Evolutionary conservation across 805 yeast species (phyloP).

Genomic region (Cyberlindnera maclurae): DNA sequence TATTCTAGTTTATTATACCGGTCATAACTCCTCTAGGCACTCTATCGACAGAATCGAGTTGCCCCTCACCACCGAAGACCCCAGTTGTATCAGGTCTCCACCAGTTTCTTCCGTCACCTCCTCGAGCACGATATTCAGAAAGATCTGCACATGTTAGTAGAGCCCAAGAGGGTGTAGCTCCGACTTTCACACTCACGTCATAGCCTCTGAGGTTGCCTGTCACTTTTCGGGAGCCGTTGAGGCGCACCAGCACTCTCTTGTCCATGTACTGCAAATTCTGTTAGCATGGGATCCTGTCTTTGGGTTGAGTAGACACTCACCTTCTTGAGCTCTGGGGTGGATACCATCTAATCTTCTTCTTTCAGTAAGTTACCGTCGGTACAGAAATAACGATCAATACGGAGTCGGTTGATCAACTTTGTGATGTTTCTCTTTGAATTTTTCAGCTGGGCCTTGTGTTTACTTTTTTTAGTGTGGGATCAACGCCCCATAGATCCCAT

Average conservation of each 20-base stretch:
- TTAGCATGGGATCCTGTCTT: slow-evolving; percentile 3
- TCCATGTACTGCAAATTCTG: slow-evolving; percentile 55
- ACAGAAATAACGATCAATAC: too few relatives aligned
- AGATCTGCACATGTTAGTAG: slow-evolving; percentile 31
- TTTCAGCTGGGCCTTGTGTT: too few relatives aligned
- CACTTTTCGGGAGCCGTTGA: slow-evolving; percentile 73
- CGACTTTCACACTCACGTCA: slow-evolving; percentile 36
- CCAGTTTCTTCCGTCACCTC: slow-evolving; percentile 57
- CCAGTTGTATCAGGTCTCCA: slow-evolving; percentile 48
- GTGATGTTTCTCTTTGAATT: too few relatives aligned
- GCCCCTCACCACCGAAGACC: slow-evolving; percentile 71
- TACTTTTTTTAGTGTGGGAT: too few relatives aligned
- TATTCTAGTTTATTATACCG: neutral
- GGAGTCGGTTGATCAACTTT: too few relatives aligned
- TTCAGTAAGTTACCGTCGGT: too few relatives aligned
- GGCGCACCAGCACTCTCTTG: slow-evolving; percentile 62
- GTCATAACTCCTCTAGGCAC: slow-evolving; percentile 22
- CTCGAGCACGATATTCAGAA: slow-evolving; percentile 63
- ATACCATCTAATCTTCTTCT: slow-evolving; percentile 39
- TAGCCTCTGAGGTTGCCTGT: slow-evolving; percentile 82
- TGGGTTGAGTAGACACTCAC: slow-evolving; percentile 27
- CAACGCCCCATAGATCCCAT: too few relatives aligned
- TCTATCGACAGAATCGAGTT: slow-evolving; percentile 72
- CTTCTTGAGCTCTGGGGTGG: slow-evolving; percentile 55
- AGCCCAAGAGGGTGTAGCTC: too few relatives aligned